Base-by-base conservation (phyloP, 768 basidiomycete genomes). In the Cystobasidium tubakii region DNA sequence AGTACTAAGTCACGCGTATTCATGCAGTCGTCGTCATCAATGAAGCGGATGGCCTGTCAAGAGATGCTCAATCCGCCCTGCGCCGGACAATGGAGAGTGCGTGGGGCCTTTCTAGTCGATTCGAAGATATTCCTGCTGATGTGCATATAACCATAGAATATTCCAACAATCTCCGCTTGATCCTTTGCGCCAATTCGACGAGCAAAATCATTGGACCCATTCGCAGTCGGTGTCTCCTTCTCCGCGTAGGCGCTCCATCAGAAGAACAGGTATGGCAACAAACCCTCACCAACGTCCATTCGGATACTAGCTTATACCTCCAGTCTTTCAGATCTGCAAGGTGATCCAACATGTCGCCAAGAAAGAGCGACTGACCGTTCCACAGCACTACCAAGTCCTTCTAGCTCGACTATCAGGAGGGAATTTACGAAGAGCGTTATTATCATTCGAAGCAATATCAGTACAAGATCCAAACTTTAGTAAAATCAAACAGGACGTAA, bases 171-270 rank as follows among this genome's bases (percentile, higher is more conserved):
- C 86, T 99, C 87, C 88, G 95, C 33, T 89, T 99, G 78, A 95
- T 99, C 77, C 85, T 99, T 0, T 97, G 94, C 80, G 93, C 94
- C 25, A 94, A 93, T 81, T 92, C 90, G 80, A 97, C 95, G 1
- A 90, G 90, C 79, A 89, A 89, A 77, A 88, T 99, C 67, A 98
- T 99, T 79, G 92, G 93, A 0, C 96, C 95, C 3, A 99, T 99
- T 80, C 89, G 90, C 81, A 92, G 90, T 85, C 87, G 95, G 74
- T 98, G 96, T 83, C 84, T 99, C 53, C 85, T 99, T 36, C 86
- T 99, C 79, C 87, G 95, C 55, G 93, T 99, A 9, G 90, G 93
- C 0, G 93, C 93, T 10, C 95, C 95, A 0, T 87, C 81, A 73
- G 80, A 84, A 42, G 86, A 86, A 36, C 91, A 96, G 84, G 95